Evolutionary conservation across 2,329 filamentous ascomycete genomes (phyloP), one percentile per base, ranked within the genome.

Genomic region (Alternaria panax): DNA sequence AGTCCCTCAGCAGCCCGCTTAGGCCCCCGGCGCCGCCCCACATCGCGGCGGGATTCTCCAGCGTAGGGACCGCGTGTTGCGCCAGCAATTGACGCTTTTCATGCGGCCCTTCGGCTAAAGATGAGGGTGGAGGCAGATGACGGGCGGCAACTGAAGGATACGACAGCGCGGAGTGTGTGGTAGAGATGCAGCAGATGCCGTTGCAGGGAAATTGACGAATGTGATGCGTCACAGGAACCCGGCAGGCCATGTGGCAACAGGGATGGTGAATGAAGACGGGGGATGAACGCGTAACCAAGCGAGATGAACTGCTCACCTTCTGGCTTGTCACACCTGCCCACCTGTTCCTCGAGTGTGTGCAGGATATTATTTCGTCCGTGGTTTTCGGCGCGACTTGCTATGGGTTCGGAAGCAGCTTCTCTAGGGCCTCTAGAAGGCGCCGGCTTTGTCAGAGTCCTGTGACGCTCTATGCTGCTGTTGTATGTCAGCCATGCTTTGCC

Each of bases 271-370:
- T 41, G 45, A 40, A 40, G 51, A 57, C 47, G 51, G 55, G 51
- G 55, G 54, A 47, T 57, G 63, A 56, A 67, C 56, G 63, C 53
- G 63, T 58, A 56, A 57, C 59, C 66, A 73, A 74, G 70, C 69
- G 73, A 74, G 65, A 74, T 75, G 62, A 62, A 51, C 51, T 66
- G 68, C 73, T 75, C 64, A 76, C 74, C 71, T 74, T 67, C 54
- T 66, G 65, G 57, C 58, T 65, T 46, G 59, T 66, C 65, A 60
- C 69, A 65, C 69, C 62, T 62, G 45, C 62, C 42, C 57, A 51
- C 48, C 57, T 62, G 55, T 41, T 54, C 38, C 24, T 52, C 50
- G 48, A 58, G 59, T 59, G 55, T 48, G 54, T 47, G 53, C 53
- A 51, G 55, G 47, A 24, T 28, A 22, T 36, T 30, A 24, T 41